A percentile compares a stretch with the other conserved stretches of the same genome.
phyloP scores from a whole-genome alignment of 768 basidiomycete species.

The Psilocybe tampanensis region DNA sequence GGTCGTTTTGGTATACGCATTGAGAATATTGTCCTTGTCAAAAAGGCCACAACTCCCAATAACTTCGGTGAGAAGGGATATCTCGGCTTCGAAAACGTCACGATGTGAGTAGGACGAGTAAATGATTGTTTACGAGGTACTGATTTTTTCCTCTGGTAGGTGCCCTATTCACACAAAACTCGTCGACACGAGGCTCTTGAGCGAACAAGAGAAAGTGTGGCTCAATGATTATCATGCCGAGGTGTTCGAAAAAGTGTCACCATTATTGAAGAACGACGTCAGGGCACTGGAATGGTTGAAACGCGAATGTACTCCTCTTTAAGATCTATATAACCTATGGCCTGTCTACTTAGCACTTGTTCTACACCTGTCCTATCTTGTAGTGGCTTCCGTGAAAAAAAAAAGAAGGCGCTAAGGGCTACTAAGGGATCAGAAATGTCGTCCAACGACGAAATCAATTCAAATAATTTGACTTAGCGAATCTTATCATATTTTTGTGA shows the following conservation, averaged over 20 bases:
- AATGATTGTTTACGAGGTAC: neutral
- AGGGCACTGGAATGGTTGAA: slow-evolving; percentile 65
- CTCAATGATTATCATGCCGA: slow-evolving; percentile 83
- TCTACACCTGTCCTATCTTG: neutral
- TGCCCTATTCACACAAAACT: slow-evolving; percentile 90
- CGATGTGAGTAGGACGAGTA: slow-evolving; percentile 81
- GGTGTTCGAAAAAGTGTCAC: slow-evolving; percentile 70
- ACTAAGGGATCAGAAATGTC: too few relatives aligned
- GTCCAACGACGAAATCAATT: too few relatives aligned
- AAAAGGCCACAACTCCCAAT: slow-evolving; percentile 65
- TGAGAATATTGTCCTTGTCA: slow-evolving; percentile 85
- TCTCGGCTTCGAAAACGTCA: slow-evolving; percentile 83
- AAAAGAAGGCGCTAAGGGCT: too few relatives aligned
- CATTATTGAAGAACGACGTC: slow-evolving; percentile 63
- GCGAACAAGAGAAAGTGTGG: slow-evolving; percentile 73
- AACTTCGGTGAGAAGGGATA: slow-evolving; percentile 87
- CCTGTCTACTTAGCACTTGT: neutral
- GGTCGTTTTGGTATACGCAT: slow-evolving; percentile 92
- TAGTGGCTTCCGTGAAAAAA: too few relatives aligned
- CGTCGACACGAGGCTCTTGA: slow-evolving; percentile 64
- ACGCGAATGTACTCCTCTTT: slow-evolving; percentile 47
- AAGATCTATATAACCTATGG: neutral
- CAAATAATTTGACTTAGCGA: too few relatives aligned
- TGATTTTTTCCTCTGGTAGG: slow-evolving; percentile 38
- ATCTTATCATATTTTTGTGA: too few relatives aligned